Conservation (phyloP, 768 basidiomycete genomes). For the Auriscalpium vulgare region DNA sequence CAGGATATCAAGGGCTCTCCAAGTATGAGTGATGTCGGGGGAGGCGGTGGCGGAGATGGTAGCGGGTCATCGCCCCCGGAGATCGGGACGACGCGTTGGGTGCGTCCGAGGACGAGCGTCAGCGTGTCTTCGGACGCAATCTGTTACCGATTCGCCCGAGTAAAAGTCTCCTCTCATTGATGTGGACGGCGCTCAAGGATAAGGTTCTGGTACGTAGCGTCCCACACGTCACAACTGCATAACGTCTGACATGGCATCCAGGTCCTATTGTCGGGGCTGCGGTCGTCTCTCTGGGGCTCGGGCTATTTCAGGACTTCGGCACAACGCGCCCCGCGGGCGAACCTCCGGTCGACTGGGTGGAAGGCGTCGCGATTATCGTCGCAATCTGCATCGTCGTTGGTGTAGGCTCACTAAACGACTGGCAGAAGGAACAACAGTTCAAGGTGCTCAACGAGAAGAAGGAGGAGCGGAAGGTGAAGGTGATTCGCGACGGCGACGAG, state of each 20-base stretch:
- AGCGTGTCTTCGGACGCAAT: constrained; percentile 46
- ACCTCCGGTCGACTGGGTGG: constrained; percentile 94
- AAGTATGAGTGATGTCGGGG: constrained; percentile 1
- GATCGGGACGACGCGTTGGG: constrained; percentile 18
- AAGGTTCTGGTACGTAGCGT: constrained; percentile 45
- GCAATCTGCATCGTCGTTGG: constrained; percentile 72
- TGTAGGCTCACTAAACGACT: constrained; percentile 94
- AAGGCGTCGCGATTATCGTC: constrained; percentile 79
- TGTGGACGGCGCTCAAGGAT: constrained; percentile 59
- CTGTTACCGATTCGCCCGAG: constrained; percentile 37
- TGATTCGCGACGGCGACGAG: constrained; percentile 27
- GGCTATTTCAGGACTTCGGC: constrained; percentile 92
- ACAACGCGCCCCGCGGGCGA: constrained; percentile 45
- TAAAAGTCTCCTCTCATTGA: constrained; percentile 43
- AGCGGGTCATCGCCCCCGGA: background rate
- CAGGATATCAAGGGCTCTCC: constrained; percentile 8
- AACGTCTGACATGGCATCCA: constrained; percentile 36
- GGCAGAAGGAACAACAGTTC: constrained; percentile 98
- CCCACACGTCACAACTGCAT: background rate
- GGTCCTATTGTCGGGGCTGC: constrained; percentile 88
- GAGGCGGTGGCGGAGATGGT: background rate
- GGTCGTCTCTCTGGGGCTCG: constrained; percentile 85
- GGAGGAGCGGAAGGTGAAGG: constrained; percentile 87
- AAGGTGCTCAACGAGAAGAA: constrained; percentile 87
- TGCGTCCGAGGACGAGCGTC: constrained; percentile 34